Evolutionary conservation across 2,329 filamentous ascomycete species (phyloP).

Genomic region (Fusarium succisae): DNA sequence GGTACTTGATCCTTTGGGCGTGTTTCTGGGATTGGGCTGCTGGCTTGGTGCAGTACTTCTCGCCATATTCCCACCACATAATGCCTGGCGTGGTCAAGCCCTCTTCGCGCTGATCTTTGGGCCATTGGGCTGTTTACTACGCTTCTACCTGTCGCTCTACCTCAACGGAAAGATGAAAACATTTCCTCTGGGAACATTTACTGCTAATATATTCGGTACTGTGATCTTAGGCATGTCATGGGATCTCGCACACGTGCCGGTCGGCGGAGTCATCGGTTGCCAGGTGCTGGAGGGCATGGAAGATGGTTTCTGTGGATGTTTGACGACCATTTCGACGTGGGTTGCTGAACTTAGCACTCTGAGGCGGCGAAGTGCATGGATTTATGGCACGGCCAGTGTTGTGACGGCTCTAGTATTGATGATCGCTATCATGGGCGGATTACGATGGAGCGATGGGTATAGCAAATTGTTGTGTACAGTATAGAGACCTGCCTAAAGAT

Average conservation of each 20-base stretch:
- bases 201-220: slow-evolving; percentile 82
- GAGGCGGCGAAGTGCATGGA: slow-evolving; percentile 66
- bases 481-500: background rate
- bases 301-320: slow-evolving; percentile 74
- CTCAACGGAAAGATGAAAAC: slow-evolving; percentile 73
- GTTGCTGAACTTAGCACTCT: slow-evolving; percentile 67
- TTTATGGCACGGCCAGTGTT: slow-evolving; percentile 73
- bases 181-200: slow-evolving; percentile 89
- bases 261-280: slow-evolving; percentile 68
- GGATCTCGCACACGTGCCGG: slow-evolving; percentile 76
- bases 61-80: slow-evolving; percentile 74
- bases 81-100: slow-evolving; percentile 78
- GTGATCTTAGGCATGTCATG: slow-evolving; percentile 78
- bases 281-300: slow-evolving; percentile 73
- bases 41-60: slow-evolving; percentile 84
- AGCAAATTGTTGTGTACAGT: slow-evolving; percentile 34
- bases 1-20: slow-evolving; percentile 69
- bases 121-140: slow-evolving; percentile 77
- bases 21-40: slow-evolving; percentile 73
- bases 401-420: slow-evolving; percentile 65
- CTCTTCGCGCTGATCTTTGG: slow-evolving; percentile 85
- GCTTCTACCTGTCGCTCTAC: slow-evolving; percentile 76
- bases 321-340: slow-evolving; percentile 75
- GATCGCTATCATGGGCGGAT: slow-evolving; percentile 77
- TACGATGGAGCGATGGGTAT: slow-evolving; percentile 75